A percentile compares a stretch with the other conserved stretches of the same genome.
phyloP scores from a whole-genome alignment of 2,329 filamentous ascomycete genomes.

The Aureobasidium subglaciale region DNA sequence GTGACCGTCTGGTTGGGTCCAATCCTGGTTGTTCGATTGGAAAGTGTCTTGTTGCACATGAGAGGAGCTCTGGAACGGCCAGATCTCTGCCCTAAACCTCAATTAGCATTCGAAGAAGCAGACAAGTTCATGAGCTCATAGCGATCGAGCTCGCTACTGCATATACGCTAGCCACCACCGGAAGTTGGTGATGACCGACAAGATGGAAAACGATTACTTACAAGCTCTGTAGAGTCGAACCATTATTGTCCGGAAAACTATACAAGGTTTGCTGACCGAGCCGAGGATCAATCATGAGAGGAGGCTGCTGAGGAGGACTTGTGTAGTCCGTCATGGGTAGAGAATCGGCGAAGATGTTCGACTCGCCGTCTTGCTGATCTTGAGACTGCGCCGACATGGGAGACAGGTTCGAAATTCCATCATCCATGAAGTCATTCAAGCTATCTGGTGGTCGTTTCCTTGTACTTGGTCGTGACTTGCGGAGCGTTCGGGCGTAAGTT shows the following conservation, averaged over 20 bases:
- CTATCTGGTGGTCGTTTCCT: not conserved
- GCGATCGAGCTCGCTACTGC: not conserved
- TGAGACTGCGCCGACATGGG: not conserved
- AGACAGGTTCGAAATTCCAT: not conserved
- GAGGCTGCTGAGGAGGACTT: not conserved
- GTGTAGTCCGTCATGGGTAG: not conserved
- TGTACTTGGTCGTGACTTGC: not conserved
- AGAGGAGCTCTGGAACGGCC: not conserved
- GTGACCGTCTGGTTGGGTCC: not conserved
- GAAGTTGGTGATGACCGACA: not conserved
- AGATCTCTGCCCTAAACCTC: not conserved
- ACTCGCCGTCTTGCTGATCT: not conserved
- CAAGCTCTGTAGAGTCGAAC: slow-evolving; percentile 2
- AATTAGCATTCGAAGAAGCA: not conserved
- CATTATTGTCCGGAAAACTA: not conserved
- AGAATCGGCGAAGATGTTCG: not conserved
- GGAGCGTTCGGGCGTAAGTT: not conserved
- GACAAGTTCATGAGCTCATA: not conserved
- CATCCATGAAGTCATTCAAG: not conserved
- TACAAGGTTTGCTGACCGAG: not conserved
- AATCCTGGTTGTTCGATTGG: not conserved
- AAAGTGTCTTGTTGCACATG: not conserved
- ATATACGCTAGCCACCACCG: not conserved
- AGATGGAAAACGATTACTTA: not conserved
- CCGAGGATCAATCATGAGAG: not conserved